Evolutionary conservation across 345 rosid species (phyloP), one percentile per base, ranked within the genome.

Genomic region (Salix suchowensis): DNA sequence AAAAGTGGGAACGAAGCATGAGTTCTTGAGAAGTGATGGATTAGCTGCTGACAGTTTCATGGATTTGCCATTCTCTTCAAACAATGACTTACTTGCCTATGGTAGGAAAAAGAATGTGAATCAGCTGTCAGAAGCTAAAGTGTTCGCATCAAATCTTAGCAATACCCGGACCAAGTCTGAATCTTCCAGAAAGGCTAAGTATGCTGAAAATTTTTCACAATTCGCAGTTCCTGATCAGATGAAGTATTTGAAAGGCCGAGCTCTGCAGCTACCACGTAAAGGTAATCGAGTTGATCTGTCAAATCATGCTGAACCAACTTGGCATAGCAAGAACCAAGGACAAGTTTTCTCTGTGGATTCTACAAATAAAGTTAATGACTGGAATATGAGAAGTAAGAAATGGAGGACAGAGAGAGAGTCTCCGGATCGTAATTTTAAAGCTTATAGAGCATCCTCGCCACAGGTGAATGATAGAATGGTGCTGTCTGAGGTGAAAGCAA

Each of bases 301-400:
- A 67, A 87, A 86, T 34, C 81, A 32, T 65, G 61, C 83, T 73
- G 91, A 87, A 74, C 78, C 83, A 30, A 80, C 84, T 74, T 83
- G 88, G 87, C 91, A 76, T 81, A 83, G 78, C 74, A 86, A 82
- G 71, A 82, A 79, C 50, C 87, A 77, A 69, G 89, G 82, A 73
- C 89, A 86, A 82, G 80, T 68, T 46, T 80, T 87, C 54, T 68
- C 89, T 65, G 52, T 79, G 71, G 92, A 92, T 84, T 80, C 88
- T 6, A 80, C 92, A 65, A 80, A 83, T 82, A 84, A 81, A 76
- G 78, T 87, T 81, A 89, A 88, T 71, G 88, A 88, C 55, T 81
- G 89, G 92, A 87, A 85, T 84, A 32, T 71, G 69, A 88, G 84
- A 86, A 85, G 86, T 85, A 91, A 90, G 88, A 93, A 88, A 77